Base-by-base conservation (phyloP, 352 stramenopile genomes). In the Globisporangium irregulare region DNA sequence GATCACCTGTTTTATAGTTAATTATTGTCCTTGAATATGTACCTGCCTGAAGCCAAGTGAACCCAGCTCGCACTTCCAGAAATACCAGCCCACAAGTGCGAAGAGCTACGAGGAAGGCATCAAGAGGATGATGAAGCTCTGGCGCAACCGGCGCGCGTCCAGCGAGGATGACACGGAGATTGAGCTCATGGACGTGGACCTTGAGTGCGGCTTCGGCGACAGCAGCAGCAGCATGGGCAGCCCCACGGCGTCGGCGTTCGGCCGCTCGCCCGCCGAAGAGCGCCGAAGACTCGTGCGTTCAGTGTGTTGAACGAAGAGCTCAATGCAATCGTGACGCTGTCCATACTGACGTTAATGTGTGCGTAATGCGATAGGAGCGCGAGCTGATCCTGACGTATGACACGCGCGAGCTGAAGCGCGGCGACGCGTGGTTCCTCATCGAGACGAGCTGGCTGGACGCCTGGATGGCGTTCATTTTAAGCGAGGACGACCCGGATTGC, bases 391-490 rank as follows among this genome's bases (percentile, higher is more conserved):
- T 94, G 59, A 66, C 75, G 55, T 87, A 86, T 58, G 86, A 94
- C 68, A 86, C 84, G 29, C 77, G 74, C 2, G 76, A 90, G 53
- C 73, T 94, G 48, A 76, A 80, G 51, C 77, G 81, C 38, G 80
- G 87, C 22, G 84, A 94, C 29, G 86, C 86, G 38, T 94, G 83
- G 83, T 91, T 89, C 73, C 72, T 94, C 32, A 73, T 94, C 22
- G 86, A 93, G 68, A 91, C 83, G 27, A 74, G 71, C 64, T 94
- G 86, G 86, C 75, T 94, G 32, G 83, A 93, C 67, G 79, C 80
- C 38, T 94, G 86, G 86, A 92, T 93, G 84, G 75, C 74, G 38
- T 94, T 88, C 75, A 80, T 93, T 20, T 62, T 93, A 57, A 85
- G 78, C 60, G 84, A 92, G 62, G 70, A 82, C 59, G 81, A 90